Conservation (phyloP, 2,329 filamentous ascomycete genomes). For the Oidium heveae region DNA sequence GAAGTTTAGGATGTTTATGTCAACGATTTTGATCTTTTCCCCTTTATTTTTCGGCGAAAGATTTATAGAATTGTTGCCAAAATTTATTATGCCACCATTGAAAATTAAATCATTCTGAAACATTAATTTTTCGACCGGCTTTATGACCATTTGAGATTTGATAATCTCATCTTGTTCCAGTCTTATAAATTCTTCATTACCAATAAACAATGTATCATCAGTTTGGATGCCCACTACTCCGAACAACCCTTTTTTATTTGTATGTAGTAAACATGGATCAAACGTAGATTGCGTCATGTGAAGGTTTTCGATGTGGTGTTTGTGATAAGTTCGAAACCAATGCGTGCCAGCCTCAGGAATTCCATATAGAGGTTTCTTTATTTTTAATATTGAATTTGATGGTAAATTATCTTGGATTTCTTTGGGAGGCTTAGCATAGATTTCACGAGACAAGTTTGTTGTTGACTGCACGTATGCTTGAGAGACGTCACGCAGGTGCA, state of each 20-base stretch:
- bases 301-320: constrained; percentile 1
- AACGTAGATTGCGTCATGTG: constrained; percentile 1
- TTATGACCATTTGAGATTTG: neutral
- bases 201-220: too few relatives aligned
- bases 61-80: too few relatives aligned
- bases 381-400: too few relatives aligned
- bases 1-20: too few relatives aligned
- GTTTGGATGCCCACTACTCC: constrained; percentile 1
- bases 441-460: neutral
- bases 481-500: constrained; percentile 1
- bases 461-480: neutral
- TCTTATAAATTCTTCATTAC: neutral
- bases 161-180: neutral
- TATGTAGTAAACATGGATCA: constrained; percentile 1
- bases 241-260: neutral
- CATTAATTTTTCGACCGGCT: neutral
- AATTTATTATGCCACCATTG: neutral
- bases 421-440: neutral
- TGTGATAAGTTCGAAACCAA: neutral
- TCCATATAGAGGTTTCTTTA: too few relatives aligned
- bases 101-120: neutral
- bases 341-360: constrained; percentile 1
- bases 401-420: too few relatives aligned
- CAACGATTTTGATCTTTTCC: too few relatives aligned
- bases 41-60: too few relatives aligned